phyloP scores from a whole-genome alignment of 1,284 basidiomycete genomes.

The Rhodotorula sp. region DNA sequence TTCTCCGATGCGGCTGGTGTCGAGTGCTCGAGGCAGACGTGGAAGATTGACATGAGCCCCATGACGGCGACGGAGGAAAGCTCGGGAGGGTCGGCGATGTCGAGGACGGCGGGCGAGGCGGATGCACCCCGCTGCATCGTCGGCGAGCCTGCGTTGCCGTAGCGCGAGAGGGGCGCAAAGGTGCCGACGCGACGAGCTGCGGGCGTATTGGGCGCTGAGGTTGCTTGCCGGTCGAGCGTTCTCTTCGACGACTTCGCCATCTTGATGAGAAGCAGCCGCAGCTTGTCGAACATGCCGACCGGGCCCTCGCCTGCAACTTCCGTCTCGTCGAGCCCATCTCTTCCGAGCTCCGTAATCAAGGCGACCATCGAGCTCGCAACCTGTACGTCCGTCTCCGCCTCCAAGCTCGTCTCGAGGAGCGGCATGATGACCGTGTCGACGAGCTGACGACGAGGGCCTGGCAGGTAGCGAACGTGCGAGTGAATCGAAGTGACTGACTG shows the following conservation, averaged over 20 bases:
- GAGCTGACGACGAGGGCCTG: conserved; percentile 49
- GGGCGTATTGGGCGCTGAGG: conserved; percentile 17
- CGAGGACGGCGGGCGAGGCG: not conserved
- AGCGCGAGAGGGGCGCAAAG: conserved; percentile 26
- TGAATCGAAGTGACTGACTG: conserved; percentile 52
- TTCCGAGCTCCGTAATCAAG: conserved; percentile 50
- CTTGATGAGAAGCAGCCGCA: conserved; percentile 48
- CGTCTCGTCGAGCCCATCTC: conserved; percentile 50
- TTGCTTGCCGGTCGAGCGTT: conserved; percentile 11
- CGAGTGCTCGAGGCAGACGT: conserved; percentile 52
- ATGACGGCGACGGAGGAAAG: conserved; percentile 53
- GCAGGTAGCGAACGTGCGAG: conserved; percentile 50
- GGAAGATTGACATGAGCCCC: conserved; percentile 65
- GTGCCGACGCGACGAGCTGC: conserved; percentile 12
- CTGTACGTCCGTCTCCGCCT: conserved; percentile 48
- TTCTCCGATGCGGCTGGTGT: conserved; percentile 51
- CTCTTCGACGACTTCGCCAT: conserved; percentile 46
- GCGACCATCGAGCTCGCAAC: conserved; percentile 50
- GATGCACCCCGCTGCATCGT: conserved; percentile 2
- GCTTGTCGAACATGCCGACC: conserved; percentile 45
- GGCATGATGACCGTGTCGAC: conserved; percentile 52
- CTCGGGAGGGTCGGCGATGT: conserved; percentile 26
- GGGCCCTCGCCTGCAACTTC: conserved; percentile 24
- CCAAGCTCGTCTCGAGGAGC: conserved; percentile 50
- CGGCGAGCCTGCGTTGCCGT: conserved; percentile 25